Evolutionary conservation across 768 basidiomycete species (phyloP).

Genomic region (Leucocoprinus sp.): DNA sequence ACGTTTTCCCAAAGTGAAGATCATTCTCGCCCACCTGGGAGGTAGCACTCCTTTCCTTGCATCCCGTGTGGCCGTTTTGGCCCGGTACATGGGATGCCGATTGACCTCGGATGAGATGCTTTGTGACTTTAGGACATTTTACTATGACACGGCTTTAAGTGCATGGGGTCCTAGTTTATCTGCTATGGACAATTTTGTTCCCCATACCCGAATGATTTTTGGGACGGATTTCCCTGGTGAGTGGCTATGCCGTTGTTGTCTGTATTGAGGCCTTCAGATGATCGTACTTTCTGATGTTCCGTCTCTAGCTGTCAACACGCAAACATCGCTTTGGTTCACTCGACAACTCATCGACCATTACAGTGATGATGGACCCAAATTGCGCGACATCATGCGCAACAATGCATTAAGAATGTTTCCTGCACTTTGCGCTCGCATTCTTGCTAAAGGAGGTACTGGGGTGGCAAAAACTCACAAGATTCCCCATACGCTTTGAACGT

Average conservation of each 20-base stretch:
- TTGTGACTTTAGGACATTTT: conserved; percentile 62
- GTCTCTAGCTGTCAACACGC: conserved; percentile 44
- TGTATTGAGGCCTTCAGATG: neutral
- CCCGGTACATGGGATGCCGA: conserved; percentile 60
- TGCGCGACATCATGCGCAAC: conserved; percentile 35
- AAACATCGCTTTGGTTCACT: conserved; percentile 57
- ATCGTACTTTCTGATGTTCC: neutral
- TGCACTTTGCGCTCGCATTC: conserved; percentile 11
- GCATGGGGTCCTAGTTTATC: conserved; percentile 44
- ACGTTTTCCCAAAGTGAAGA: conserved; percentile 46
- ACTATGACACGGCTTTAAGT: conserved; percentile 66
- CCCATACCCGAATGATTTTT: conserved; percentile 48
- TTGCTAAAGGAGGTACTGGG: neutral
- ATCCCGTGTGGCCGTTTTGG: conserved; percentile 59
- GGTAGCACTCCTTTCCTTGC: conserved; percentile 60
- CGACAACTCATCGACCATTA: conserved; percentile 44
- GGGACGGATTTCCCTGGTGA: conserved; percentile 75
- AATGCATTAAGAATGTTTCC: conserved; percentile 52
- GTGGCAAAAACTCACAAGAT: neutral
- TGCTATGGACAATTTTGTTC: conserved; percentile 43
- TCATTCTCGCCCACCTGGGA: conserved; percentile 71
- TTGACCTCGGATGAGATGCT: conserved; percentile 60
- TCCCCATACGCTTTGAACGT: neutral
- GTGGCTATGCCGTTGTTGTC: conserved; percentile 10
- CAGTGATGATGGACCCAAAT: conserved; percentile 17